Evolutionary conservation across 1,284 basidiomycete genomes (phyloP).

Genomic region (Apiotrichum gracile): DNA sequence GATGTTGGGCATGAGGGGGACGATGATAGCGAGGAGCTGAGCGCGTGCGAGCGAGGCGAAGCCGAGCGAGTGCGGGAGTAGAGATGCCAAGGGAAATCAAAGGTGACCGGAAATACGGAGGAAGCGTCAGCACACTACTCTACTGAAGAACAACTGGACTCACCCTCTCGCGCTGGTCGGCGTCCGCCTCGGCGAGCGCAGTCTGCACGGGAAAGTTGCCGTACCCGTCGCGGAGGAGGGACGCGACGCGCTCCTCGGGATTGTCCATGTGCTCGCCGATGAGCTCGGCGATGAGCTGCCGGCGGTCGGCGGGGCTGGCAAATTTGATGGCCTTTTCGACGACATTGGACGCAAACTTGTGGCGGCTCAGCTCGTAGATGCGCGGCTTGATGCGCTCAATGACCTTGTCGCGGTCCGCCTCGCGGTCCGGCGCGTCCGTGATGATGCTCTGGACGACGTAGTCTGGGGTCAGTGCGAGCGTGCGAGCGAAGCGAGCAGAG

Average conservation of each 20-base stretch:
- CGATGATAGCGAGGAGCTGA: constrained; percentile 33
- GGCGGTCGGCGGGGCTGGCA: constrained; percentile 59
- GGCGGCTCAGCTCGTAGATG: constrained; percentile 71
- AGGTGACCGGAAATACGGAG: too few species aligned
- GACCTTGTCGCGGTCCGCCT: constrained; percentile 64
- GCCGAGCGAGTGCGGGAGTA: too few species aligned
- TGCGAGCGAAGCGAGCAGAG: too few species aligned
- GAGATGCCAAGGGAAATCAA: too few species aligned
- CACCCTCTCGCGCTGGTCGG: constrained; percentile 28
- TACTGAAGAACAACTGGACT: neutral
- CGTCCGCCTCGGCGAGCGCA: constrained; percentile 27
- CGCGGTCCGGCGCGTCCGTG: constrained; percentile 59
- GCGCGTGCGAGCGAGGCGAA: neutral
- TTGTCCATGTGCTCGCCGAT: constrained; percentile 25
- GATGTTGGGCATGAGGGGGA: constrained; percentile 29
- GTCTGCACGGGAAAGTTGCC: constrained; percentile 45
- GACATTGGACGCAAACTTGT: constrained; percentile 97
- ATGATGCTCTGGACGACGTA: constrained; percentile 94
- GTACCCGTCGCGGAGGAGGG: constrained; percentile 36
- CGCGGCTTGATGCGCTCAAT: constrained; percentile 69
- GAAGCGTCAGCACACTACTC: too few species aligned
- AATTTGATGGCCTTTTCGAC: constrained; percentile 83
- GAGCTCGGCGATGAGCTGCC: constrained; percentile 72
- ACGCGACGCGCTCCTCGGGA: constrained; percentile 19
- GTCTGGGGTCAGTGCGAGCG: constrained; percentile 50